Base-by-base conservation (phyloP, 208 protist genomes). In the Trypanosoma melophagium region DNA sequence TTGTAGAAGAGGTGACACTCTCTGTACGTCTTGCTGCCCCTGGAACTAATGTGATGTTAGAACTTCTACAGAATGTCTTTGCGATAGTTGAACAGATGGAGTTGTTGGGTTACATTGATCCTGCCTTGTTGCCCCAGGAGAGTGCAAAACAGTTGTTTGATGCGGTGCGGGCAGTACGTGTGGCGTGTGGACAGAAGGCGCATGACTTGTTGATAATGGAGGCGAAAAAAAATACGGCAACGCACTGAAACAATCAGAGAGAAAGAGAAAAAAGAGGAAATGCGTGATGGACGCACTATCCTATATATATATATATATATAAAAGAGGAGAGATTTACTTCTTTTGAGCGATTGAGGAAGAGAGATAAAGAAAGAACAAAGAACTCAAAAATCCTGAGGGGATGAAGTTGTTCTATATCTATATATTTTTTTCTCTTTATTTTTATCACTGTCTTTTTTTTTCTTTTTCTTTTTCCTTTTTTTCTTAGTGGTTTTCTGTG, bases 81-180 rank as follows among this genome's bases (percentile, higher is more conserved):
- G 67, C 24, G 9, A 74, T 93, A 19, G 50, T 93, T 51, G 78
- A 87, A 66, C 42, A 80, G 70, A 76, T 93, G 51, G 66, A 89
- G 51, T 69, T 21, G 24, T 69, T 80, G 12, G 87, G 83, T 0
- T 93, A 90, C 57, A 62, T 93, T 40, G 64, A 86, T 2, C 74
- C 74, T 9, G 50, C 64, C 8, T 59, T 87, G 40, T 68, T 89
- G 12, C 64, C 81, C n/a, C 81, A 75, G 77, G 35, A 63, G 25
- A 76, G 72, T 49, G 83, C 83, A 9, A 51, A 38, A 25, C 73
- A 57, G 1, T 69, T 93, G 47, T 90, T 85, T 70, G 70, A 76
- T 22, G 62, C 74, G 42, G 75, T 93, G 28, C 84, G 84, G 1
- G 66, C 77, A 14, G 75, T 86, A 69, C 83, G 87, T 4, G 71